Evolutionary conservation across 495 filamentous ascomycete species (phyloP).

Genomic region (Penicillium daleae): DNA sequence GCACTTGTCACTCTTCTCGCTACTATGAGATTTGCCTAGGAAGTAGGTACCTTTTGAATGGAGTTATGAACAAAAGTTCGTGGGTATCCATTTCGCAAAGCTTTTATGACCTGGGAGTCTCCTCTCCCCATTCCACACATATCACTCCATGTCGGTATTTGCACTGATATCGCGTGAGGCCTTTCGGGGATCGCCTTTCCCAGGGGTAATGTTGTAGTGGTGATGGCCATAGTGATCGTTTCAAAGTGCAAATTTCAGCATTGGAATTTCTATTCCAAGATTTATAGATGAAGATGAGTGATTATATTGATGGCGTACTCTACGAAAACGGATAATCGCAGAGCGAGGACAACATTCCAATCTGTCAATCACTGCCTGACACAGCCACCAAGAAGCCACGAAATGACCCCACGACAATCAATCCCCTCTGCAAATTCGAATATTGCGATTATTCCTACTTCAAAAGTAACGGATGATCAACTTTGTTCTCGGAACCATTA

Average conservation of each 20-base stretch:
- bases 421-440: neutral
- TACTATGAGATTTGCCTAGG: neutral
- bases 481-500: neutral
- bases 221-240: neutral
- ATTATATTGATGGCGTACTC: neutral
- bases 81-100: slow-evolving; percentile 21
- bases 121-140: slow-evolving; percentile 3
- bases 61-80: slow-evolving; percentile 17
- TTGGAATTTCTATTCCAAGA: neutral
- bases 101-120: slow-evolving; percentile 1
- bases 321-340: neutral
- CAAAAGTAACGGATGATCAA: neutral
- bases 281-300: neutral
- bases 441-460: neutral
- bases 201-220: neutral
- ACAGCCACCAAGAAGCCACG: neutral
- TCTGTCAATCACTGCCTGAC: slow-evolving; percentile 1
- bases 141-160: slow-evolving; percentile 2
- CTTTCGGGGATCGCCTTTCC: neutral
- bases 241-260: neutral
- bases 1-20: neutral
- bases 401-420: neutral
- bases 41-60: slow-evolving; percentile 8
- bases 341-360: slow-evolving; percentile 1
- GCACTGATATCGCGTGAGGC: slow-evolving; percentile 7